phyloP scores from a whole-genome alignment of 495 filamentous ascomycete species.

The Penicillium flavigenum region DNA sequence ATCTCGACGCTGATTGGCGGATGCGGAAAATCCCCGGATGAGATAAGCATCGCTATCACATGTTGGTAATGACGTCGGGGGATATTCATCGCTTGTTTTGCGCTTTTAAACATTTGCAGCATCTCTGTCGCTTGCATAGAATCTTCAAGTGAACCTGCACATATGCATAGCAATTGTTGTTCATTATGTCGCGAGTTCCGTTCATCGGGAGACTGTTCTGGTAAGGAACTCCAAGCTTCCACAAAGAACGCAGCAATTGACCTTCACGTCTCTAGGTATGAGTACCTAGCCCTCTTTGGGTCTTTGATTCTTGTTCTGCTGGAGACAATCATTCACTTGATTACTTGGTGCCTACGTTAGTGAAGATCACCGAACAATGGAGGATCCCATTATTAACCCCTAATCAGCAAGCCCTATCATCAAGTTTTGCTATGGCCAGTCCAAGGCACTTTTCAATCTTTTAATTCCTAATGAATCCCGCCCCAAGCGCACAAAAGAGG shows the following conservation, averaged over 20 bases:
- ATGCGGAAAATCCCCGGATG: slow-evolving; percentile 31
- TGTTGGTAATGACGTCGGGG: slow-evolving; percentile 32
- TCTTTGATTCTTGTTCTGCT: slow-evolving; percentile 79
- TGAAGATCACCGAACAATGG: slow-evolving; percentile 8
- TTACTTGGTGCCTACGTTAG: slow-evolving; percentile 87
- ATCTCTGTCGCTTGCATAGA: slow-evolving; percentile 4
- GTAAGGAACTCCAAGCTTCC: slow-evolving; percentile 42
- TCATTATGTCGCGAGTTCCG: slow-evolving; percentile 68
- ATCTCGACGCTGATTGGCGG: slow-evolving; percentile 23
- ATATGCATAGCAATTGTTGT: background rate
- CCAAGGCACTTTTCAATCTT: slow-evolving; percentile 77
- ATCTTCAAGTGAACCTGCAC: slow-evolving; percentile 2
- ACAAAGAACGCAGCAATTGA: slow-evolving; percentile 6
- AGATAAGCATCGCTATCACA: slow-evolving; percentile 42
- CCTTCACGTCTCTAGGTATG: slow-evolving; percentile 49
- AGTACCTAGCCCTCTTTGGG: slow-evolving; percentile 81
- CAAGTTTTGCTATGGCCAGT: slow-evolving; percentile 76
- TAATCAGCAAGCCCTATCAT: slow-evolving; percentile 70
- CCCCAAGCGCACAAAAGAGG: slow-evolving; percentile 52
- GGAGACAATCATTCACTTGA: slow-evolving; percentile 78
- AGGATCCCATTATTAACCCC: slow-evolving; percentile 22
- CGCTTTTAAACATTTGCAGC: slow-evolving; percentile 2
- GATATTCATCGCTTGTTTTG: background rate
- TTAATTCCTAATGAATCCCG: slow-evolving; percentile 68
- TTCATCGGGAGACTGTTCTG: slow-evolving; percentile 80